Conservation (phyloP, 2,329 filamentous ascomycete species). For the Fusarium pseudoanthophilum region DNA sequence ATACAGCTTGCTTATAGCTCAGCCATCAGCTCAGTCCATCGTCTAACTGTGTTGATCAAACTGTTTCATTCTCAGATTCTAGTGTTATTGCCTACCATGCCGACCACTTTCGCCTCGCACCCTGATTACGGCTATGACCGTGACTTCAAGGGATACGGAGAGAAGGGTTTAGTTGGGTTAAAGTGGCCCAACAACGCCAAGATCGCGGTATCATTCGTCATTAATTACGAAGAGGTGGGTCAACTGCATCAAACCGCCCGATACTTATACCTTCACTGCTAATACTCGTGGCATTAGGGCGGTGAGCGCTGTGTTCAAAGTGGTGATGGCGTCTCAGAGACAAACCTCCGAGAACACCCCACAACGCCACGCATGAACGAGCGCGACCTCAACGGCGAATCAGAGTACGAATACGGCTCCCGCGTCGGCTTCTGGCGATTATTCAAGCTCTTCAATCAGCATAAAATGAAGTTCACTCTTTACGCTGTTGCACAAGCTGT, state of each 20-base stretch:
- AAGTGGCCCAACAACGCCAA: conserved; percentile 9
- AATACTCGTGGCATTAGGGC: not conserved
- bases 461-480: conserved; percentile 3
- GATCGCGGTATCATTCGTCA: conserved; percentile 4
- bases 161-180: not conserved
- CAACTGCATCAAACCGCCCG: not conserved
- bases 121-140: not conserved
- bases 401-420: conserved; percentile 20
- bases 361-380: not conserved
- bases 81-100: not conserved
- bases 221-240: conserved; percentile 10
- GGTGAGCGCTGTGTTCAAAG: conserved; percentile 5
- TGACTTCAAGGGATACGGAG: conserved; percentile 11
- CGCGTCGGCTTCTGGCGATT: conserved; percentile 8
- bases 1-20: not conserved
- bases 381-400: conserved; percentile 3
- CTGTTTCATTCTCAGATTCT: not conserved
- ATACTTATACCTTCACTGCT: not conserved
- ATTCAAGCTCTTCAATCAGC: not conserved
- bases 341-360: not conserved
- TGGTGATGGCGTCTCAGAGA: conserved; percentile 1
- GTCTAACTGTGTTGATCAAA: not conserved
- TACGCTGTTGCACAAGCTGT: conserved; percentile 5
- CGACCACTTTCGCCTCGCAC: not conserved
- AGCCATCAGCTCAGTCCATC: not conserved